These are phyloP conservation scores for Papilionanthe hybrid DNA, from an alignment of 116 monocot genomes.

Conservation along the genomic window DNA sequence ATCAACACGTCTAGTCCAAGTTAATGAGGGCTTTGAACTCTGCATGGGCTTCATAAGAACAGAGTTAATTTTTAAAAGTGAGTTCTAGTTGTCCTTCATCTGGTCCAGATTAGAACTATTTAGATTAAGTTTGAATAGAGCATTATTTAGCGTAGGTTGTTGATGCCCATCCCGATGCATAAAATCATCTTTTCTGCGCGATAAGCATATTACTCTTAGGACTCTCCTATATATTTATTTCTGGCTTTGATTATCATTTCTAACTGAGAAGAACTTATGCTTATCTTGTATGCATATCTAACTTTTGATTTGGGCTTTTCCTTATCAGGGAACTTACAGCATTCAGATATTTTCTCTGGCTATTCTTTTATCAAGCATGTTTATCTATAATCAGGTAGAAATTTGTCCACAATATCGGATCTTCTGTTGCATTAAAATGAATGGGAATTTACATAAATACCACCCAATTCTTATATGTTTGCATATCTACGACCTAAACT, in stretches of 20 bases:
- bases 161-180: not conserved
- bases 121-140: not conserved
- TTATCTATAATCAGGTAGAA: constrained; percentile 90
- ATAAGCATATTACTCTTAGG: not conserved
- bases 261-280: not conserved
- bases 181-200: not conserved
- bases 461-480: too few relatives aligned
- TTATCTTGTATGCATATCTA: not conserved
- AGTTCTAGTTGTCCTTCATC: not conserved
- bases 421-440: not conserved
- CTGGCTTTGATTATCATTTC: not conserved
- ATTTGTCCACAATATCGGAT: not conserved
- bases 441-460: too few relatives aligned
- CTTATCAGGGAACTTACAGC: constrained; percentile 87
- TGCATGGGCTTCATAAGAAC: not conserved
- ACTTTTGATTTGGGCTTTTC: not conserved
- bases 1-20: not conserved
- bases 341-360: constrained; percentile 92
- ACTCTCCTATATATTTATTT: not conserved
- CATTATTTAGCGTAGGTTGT: not conserved
- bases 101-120: not conserved
- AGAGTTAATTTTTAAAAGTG: not conserved
- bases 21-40: not conserved
- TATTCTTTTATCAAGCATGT: constrained; percentile 91
- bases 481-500: too few relatives aligned